Conservation (phyloP, 495 filamentous ascomycete species). For the Astrothelium subdiscretum region DNA sequence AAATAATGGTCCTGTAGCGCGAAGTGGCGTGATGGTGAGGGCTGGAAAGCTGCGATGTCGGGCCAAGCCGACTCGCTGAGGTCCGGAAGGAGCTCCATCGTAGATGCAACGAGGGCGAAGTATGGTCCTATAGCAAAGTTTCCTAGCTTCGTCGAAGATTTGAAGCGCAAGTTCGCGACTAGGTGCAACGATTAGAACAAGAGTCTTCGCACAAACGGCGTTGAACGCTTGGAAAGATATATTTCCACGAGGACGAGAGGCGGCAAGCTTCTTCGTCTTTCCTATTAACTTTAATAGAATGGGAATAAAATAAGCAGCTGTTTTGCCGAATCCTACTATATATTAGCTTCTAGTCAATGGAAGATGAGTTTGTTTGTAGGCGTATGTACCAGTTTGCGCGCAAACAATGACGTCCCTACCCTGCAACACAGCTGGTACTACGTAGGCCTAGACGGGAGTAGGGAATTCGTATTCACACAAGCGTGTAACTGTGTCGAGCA, state of each 20-base stretch:
- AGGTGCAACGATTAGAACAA: slow-evolving; percentile 77
- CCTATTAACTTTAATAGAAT: slow-evolving; percentile 86
- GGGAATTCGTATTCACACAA: slow-evolving; percentile 55
- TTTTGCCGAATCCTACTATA: slow-evolving; percentile 80
- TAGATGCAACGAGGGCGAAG: slow-evolving; percentile 86
- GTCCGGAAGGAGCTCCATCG: slow-evolving; percentile 58
- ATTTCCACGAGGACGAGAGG: slow-evolving; percentile 65
- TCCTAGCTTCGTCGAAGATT: slow-evolving; percentile 86
- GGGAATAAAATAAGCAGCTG: slow-evolving; percentile 81
- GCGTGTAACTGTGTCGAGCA: slow-evolving; percentile 59
- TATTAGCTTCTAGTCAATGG: neutral
- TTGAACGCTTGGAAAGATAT: too few species aligned
- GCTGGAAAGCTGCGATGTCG: too few species aligned
- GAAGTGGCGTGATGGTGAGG: too few species aligned
- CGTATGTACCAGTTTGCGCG: slow-evolving; percentile 72
- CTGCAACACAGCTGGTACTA: slow-evolving; percentile 60
- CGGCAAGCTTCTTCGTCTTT: slow-evolving; percentile 74
- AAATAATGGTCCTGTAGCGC: too few species aligned
- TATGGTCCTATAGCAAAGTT: slow-evolving; percentile 88
- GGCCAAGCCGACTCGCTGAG: slow-evolving; percentile 64
- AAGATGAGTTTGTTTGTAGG: neutral
- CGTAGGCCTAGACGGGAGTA: slow-evolving; percentile 78
- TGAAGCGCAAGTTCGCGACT: slow-evolving; percentile 84
- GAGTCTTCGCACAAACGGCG: slow-evolving; percentile 60
- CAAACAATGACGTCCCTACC: slow-evolving; percentile 73